Conservation (phyloP, 1,139 yeast genomes). For the Magnusiomyces fungicola region DNA sequence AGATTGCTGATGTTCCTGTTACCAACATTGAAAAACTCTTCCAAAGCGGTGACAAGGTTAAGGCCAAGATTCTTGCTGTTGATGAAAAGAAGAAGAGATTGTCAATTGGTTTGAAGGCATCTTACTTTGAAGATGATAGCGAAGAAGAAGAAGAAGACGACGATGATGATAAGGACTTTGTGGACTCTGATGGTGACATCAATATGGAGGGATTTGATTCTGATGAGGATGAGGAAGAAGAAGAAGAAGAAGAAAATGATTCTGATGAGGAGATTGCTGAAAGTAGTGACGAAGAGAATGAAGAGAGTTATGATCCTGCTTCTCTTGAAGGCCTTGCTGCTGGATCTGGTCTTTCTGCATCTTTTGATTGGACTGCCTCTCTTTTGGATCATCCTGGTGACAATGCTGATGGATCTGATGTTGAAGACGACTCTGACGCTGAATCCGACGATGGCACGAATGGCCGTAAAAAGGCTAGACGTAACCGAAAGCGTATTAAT, state of each 20-base stretch:
- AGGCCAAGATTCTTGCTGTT: slow-evolving; percentile 65
- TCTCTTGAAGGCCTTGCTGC: slow-evolving; percentile 18
- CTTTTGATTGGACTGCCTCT: slow-evolving; percentile 92
- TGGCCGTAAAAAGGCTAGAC: slow-evolving; percentile 24
- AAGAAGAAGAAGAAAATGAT: slow-evolving; percentile 26
- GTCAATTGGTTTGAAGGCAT: slow-evolving; percentile 90
- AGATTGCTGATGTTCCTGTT: slow-evolving; percentile 69
- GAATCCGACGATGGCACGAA: slow-evolving; percentile 29
- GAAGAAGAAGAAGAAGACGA: slow-evolving; percentile 35
- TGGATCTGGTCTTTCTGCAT: slow-evolving; percentile 63
- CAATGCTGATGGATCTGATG: slow-evolving; percentile 25
- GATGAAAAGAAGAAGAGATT: slow-evolving; percentile 63
- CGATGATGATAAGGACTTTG: slow-evolving; percentile 31
- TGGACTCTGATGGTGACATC: slow-evolving; percentile 28
- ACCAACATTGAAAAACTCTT: slow-evolving; percentile 51
- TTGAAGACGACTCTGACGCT: slow-evolving; percentile 38
- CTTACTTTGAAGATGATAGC: slow-evolving; percentile 54
- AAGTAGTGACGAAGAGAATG: slow-evolving; percentile 24
- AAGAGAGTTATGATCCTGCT: slow-evolving; percentile 12
- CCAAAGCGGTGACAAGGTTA: slow-evolving; percentile 83
- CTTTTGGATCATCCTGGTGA: slow-evolving; percentile 51
- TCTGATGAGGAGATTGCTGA: slow-evolving; percentile 27
- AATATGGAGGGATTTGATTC: slow-evolving; percentile 30
- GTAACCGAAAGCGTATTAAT: slow-evolving; percentile 37
- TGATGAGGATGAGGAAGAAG: slow-evolving; percentile 21